Evolutionary conservation across 2,329 filamentous ascomycete genomes (phyloP).

Genomic region (Botrytis fabae): DNA sequence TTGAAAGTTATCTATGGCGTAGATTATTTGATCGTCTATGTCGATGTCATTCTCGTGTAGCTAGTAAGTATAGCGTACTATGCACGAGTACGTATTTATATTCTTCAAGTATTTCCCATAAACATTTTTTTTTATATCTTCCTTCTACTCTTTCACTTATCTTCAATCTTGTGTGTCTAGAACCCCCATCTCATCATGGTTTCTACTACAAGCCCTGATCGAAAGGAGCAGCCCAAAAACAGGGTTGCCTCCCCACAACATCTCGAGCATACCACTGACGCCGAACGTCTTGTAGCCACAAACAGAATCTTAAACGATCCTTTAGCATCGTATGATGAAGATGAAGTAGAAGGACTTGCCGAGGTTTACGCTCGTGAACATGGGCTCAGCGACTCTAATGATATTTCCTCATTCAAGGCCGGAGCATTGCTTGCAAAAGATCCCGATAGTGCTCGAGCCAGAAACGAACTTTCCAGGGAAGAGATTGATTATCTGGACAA

Average conservation of each 20-base stretch:
- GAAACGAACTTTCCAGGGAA: conserved; percentile 52
- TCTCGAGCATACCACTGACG: background rate
- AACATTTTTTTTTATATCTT: too few relatives aligned
- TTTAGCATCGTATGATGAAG: background rate
- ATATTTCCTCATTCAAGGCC: conserved; percentile 58
- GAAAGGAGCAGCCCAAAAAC: background rate
- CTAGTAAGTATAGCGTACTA: background rate
- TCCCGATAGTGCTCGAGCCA: conserved; percentile 42
- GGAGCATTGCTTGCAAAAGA: conserved; percentile 59
- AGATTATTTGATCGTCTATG: background rate
- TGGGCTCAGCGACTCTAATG: conserved; percentile 54
- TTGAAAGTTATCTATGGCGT: background rate
- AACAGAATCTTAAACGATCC: conserved; percentile 10
- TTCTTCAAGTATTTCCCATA: too few relatives aligned
- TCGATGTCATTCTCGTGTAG: background rate
- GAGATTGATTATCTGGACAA: conserved; percentile 59
- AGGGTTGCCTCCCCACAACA: background rate
- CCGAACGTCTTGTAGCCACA: background rate
- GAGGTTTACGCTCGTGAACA: conserved; percentile 58
- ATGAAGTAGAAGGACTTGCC: background rate
- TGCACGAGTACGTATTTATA: background rate
- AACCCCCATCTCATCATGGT: background rate
- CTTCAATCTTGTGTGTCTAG: background rate
- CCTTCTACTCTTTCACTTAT: too few relatives aligned
- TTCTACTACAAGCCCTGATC: background rate